Evolutionary conservation across 805 yeast species (phyloP), one percentile per base, ranked within the genome.

Genomic region (Candida germanica): DNA sequence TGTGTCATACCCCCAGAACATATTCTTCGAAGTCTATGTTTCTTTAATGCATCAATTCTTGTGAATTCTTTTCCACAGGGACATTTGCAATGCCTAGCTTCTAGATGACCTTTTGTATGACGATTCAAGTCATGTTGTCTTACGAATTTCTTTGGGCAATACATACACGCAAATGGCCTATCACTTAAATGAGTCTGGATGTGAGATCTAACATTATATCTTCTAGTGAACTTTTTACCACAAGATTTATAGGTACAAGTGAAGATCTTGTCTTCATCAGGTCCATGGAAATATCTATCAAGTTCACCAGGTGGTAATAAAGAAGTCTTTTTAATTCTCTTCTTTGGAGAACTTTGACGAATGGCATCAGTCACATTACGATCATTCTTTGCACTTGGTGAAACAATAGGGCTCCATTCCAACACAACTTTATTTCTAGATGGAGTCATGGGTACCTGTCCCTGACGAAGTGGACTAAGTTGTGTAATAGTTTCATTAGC

Each of bases 131-230:
- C 99, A 55, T 93, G 98, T 44, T 91, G 96, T 44, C 99, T 74
- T 16, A 93, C 99, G 65, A 93, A 93, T 25, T 86, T 76, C 48
- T 89, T 86, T 3, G 77, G 73, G 59, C 99, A 93, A 28, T 70
- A 69, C 3, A 67, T 66, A 63, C 99, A 93, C 0, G 73, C 66
- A 60, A 87, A 91, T 1, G 99, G 99, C 44, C 97, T 69, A 58
- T 94, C 98, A 56, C 91, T 81, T 33, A 93, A 63, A 67, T 93
- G 99, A 0, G 98, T 93, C 57, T 93, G 98, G 38, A 93, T 89
- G 58, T 93, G 99, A 0, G 96, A 87, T 43, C 98, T 69, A 9
- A 87, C 87, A 52, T 93, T 93, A 60, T 94, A 94, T 31, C 96
- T 71, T 53, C 98, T 72, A 6, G 88, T 79, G 61, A 93, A 91